Evolutionary conservation across 208 protist genomes (phyloP).

Genomic region (Crithidia fasciculata): DNA sequence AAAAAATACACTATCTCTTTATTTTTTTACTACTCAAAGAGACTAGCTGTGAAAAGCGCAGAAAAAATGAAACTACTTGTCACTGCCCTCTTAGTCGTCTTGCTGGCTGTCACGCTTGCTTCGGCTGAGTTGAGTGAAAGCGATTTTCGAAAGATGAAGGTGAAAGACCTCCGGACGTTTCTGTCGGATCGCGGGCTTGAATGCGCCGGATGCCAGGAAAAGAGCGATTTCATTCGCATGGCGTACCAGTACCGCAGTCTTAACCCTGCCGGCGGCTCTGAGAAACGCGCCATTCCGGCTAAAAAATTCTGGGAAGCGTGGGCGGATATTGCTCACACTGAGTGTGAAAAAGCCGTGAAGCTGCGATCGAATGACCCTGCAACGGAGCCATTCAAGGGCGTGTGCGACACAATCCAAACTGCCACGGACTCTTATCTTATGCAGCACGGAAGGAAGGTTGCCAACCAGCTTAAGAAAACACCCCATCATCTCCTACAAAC

Average conservation of each 20-base stretch:
- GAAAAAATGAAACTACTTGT: conserved; percentile 16
- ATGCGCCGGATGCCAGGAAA: conserved; percentile 86
- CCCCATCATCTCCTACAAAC: conserved; percentile 78
- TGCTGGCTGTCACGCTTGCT: conserved; percentile 27
- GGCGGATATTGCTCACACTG: conserved; percentile 50
- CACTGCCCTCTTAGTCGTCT: conserved; percentile 13
- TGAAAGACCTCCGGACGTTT: conserved; percentile 87
- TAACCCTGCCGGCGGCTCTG: conserved; percentile 49
- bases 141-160: conserved; percentile 89
- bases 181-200: conserved; percentile 73
- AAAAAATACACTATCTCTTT: too few species aligned
- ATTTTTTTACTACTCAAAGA: background rate
- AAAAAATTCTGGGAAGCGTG: conserved; percentile 84
- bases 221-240: conserved; percentile 86
- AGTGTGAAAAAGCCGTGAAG: conserved; percentile 57
- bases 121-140: conserved; percentile 44
- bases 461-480: conserved; percentile 77
- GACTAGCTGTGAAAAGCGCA: background rate
- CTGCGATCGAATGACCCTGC: conserved; percentile 50
- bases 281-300: conserved; percentile 67
- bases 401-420: conserved; percentile 59
- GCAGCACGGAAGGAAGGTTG: conserved; percentile 79
- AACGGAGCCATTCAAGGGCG: conserved; percentile 40
- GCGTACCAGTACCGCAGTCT: conserved; percentile 77
- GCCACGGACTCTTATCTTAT: conserved; percentile 80